A percentile compares a stretch with the other conserved stretches of the same genome.
Conservation (phyloP, 257 asterid species). For the Lithospermum erythrorhizon region DNA sequence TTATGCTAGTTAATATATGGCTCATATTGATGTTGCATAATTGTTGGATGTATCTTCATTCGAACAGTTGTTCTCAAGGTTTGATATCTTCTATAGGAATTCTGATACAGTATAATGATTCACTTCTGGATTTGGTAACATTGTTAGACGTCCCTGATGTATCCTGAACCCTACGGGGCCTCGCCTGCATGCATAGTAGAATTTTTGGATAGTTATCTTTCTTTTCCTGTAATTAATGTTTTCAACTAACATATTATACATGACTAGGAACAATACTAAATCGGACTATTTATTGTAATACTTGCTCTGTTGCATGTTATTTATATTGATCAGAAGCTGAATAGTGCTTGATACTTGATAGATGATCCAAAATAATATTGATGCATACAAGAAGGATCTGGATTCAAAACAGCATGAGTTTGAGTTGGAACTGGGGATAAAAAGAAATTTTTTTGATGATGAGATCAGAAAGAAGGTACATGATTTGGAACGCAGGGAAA, state of each 20-base stretch:
- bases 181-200: not conserved
- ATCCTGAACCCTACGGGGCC: not conserved
- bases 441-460: conserved; percentile 38
- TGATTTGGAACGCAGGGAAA: conserved; percentile 39
- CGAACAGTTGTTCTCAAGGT: no score
- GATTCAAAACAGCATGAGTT: conserved; percentile 41
- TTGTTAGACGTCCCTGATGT: not conserved
- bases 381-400: conserved; percentile 40
- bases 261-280: not conserved
- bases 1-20: no score
- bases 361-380: conserved; percentile 69
- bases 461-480: conserved; percentile 40
- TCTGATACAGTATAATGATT: no score
- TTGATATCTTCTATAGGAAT: no score
- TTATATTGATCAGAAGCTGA: conserved; percentile 3
- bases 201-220: not conserved
- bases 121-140: not conserved
- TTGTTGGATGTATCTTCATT: no score
- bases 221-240: not conserved
- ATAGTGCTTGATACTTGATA: conserved; percentile 18
- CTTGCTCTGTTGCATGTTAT: not conserved
- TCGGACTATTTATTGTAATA: not conserved
- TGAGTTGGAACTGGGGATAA: conserved; percentile 47
- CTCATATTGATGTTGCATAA: no score
- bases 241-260: not conserved